phyloP scores from a whole-genome alignment of 208 protist species.

The Acanthamoeba culbertsoni region DNA sequence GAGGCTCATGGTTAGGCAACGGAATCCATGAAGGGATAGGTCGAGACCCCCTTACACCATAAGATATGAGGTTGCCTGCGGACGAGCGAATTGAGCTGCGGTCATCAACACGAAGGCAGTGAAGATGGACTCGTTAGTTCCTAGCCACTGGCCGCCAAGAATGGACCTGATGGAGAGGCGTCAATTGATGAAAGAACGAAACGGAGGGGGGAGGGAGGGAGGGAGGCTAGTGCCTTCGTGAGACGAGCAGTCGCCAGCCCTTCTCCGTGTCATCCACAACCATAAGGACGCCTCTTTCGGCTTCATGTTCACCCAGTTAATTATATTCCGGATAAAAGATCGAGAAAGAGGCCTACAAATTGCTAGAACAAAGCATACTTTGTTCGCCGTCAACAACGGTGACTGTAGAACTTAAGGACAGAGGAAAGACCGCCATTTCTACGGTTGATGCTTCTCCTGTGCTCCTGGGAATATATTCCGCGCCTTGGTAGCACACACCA shows the following conservation, averaged over 20 bases:
- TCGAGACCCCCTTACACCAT: neutral
- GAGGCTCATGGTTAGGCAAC: neutral
- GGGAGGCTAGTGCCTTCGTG: neutral
- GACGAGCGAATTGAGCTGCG: neutral
- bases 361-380: too few species aligned
- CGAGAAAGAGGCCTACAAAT: too few species aligned
- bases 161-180: neutral
- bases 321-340: too few species aligned
- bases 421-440: too few species aligned
- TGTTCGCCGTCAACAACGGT: too few species aligned
- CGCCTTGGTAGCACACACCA: too few species aligned
- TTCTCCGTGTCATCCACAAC: neutral
- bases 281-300: neutral
- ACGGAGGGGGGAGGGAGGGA: neutral
- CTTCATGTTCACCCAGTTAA: neutral
- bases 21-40: too few species aligned
- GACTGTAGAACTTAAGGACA: too few species aligned
- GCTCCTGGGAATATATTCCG: too few species aligned
- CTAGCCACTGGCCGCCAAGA: neutral
- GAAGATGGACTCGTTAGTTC: neutral
- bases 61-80: neutral
- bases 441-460: too few species aligned
- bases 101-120: neutral
- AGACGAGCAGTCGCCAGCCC: neutral
- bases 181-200: neutral